Percentiles rank a stretch among this genome's conserved stretches.
Conservation (phyloP, 163 green algal species). For the Coccomyxa subellipsoidea region DNA sequence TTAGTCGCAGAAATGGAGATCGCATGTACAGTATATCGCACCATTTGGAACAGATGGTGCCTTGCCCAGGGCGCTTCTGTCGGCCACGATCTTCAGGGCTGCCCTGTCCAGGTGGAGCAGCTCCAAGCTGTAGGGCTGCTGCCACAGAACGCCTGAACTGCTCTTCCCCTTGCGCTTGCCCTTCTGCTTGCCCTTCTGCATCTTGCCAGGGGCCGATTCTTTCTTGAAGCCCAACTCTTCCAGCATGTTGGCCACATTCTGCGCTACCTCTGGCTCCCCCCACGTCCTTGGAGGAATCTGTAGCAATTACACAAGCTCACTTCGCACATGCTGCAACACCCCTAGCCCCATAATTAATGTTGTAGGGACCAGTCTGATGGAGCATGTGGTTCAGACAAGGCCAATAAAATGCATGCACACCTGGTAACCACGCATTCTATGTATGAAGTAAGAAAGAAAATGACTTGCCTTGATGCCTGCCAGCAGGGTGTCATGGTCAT, state of each 20-base stretch:
- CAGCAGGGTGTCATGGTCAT: background rate
- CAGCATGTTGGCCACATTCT: background rate
- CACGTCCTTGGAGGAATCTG: background rate
- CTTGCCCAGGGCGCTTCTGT: background rate
- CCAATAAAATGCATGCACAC: background rate
- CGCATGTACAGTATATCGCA: too few relatives aligned
- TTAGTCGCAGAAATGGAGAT: too few relatives aligned
- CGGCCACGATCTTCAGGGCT: background rate
- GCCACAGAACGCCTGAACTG: background rate
- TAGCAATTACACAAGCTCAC: too few relatives aligned
- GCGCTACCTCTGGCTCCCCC: background rate
- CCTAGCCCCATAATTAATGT: too few relatives aligned
- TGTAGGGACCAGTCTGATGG: too few relatives aligned
- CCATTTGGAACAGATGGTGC: background rate
- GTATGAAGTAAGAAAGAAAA: background rate
- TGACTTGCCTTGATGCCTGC: background rate
- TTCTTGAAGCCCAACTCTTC: background rate
- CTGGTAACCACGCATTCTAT: background rate
- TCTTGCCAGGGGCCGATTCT: background rate
- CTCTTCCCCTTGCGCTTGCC: background rate
- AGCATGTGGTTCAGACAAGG: too few relatives aligned
- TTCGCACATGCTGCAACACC: too few relatives aligned
- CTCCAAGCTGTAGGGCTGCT: constrained; percentile 14
- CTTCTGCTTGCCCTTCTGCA: background rate
- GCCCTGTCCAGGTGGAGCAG: constrained; percentile 38